phyloP scores from a whole-genome alignment of 1,284 basidiomycete species.

The Psilocybe mexicana region DNA sequence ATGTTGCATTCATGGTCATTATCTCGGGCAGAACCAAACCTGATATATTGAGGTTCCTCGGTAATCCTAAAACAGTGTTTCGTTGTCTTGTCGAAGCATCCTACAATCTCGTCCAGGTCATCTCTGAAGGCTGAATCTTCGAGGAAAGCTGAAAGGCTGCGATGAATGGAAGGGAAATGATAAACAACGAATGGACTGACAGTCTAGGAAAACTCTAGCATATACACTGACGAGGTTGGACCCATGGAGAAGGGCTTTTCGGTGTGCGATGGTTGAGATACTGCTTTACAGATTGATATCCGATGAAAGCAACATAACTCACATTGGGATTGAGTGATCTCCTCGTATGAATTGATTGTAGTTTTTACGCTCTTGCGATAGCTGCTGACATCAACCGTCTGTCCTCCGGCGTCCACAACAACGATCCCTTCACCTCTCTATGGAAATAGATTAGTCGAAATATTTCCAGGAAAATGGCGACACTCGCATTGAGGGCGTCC shows the following conservation, averaged over 20 bases:
- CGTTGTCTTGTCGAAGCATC: constrained; percentile 49
- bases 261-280: neutral
- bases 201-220: constrained; percentile 2
- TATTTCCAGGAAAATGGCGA: neutral
- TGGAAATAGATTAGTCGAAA: neutral
- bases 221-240: constrained; percentile 26
- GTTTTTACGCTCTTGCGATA: constrained; percentile 9
- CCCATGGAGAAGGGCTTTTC: constrained; percentile 22
- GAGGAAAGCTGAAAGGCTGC: constrained; percentile 17
- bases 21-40: constrained; percentile 45
- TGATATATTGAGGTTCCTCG: constrained; percentile 42
- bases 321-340: constrained; percentile 35
- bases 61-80: constrained; percentile 44
- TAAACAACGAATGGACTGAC: neutral
- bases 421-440: constrained; percentile 8
- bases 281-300: too few species aligned
- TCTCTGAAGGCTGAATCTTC: constrained; percentile 27
- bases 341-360: constrained; percentile 22
- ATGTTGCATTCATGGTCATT: constrained; percentile 38
- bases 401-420: constrained; percentile 21
- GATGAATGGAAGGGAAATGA: neutral
- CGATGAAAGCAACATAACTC: constrained; percentile 18
- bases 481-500: constrained; percentile 36
- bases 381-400: constrained; percentile 21
- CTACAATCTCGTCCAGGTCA: constrained; percentile 40